Evolutionary conservation across 108 stramenopile species (phyloP), one percentile per base, ranked within the genome.

Genomic region (Pseudonitzschia multiseries): DNA sequence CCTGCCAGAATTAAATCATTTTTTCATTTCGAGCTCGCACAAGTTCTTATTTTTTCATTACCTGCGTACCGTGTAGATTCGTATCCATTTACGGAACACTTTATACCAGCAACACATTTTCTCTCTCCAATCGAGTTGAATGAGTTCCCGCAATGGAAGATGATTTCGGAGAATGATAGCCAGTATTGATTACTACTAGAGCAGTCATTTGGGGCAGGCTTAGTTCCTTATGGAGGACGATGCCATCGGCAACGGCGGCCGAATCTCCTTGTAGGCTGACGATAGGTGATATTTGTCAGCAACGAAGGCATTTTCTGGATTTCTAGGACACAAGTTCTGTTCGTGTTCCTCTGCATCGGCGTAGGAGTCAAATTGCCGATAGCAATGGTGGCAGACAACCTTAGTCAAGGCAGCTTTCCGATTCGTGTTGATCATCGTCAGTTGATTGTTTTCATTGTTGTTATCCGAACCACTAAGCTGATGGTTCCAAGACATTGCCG

Each of bases 331-430:
- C 33, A 62, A n/a, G 12, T 66, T 76, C 29, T 51, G 42, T 52
- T 85, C 82, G 44, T 85, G 84, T 0, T 52, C 61, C 43, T 85
- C 81, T 29, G 84, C 84, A 56, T 53, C 33, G 1, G 66, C 68
- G 6, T 79, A 44, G 13, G 44, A 76, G 0, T 77, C 76, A 61
- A 85, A 85, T 17, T 70, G 69, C 41, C 84, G 53, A 54, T 74
- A 85, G 31, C 84, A 85, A 61, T 85, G 79, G 22, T 85, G 78
- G 51, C 84, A 85, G 8, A 85, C 79, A 22, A 74, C 71, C 42
- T 50, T 68, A 53, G 72, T 36, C 42, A 80, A 8, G 62, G 65
- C 8, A 44, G 71, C 71, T 56, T 73, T 54, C 69, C 72, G 10
- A 36, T 56, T 29, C 61, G 62, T 65, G 70, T 43, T 8, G 57